These are phyloP conservation scores for Arthrobotrys pseudoclavata DNA, from an alignment of 2,329 filamentous ascomycete species.

Conservation along the genomic window DNA sequence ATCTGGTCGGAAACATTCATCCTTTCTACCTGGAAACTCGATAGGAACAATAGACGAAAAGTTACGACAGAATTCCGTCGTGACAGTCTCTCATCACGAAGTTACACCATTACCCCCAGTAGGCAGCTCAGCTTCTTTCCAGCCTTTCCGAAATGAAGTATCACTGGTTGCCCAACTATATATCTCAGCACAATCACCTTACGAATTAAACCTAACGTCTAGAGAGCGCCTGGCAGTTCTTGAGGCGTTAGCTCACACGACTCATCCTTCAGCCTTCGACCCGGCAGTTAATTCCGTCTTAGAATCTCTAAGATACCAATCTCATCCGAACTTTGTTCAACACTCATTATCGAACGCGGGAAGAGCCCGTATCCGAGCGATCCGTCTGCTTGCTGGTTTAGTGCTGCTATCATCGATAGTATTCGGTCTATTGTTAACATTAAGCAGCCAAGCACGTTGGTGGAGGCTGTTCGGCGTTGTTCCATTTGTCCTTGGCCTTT, in stretches of 20 bases:
- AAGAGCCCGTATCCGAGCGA: conserved; percentile 46
- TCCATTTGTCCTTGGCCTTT: conserved; percentile 47
- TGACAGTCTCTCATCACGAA: conserved; percentile 58
- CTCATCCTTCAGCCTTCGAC: conserved; percentile 50
- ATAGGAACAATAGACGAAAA: conserved; percentile 55
- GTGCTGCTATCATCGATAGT: conserved; percentile 52
- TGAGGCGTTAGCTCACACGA: conserved; percentile 56
- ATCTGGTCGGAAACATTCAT: conserved; percentile 46
- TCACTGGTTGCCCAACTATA: conserved; percentile 53
- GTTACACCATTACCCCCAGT: conserved; percentile 46
- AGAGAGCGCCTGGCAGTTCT: conserved; percentile 53
- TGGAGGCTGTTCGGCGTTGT: conserved; percentile 56
- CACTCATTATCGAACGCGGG: conserved; percentile 55
- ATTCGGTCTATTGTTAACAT: conserved; percentile 48
- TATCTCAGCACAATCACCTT: conserved; percentile 56
- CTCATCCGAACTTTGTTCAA: conserved; percentile 59
- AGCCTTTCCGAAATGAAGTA: conserved; percentile 58
- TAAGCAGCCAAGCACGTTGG: conserved; percentile 53
- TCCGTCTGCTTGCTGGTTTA: conserved; percentile 42
- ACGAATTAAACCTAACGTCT: conserved; percentile 56
- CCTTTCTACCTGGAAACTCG: conserved; percentile 43
- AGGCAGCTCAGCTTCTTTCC: conserved; percentile 50
- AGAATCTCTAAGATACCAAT: conserved; percentile 57
- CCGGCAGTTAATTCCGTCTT: conserved; percentile 54
- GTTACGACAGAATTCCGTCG: conserved; percentile 45